These are phyloP conservation scores for Vigna unguiculata DNA, from an alignment of 306 rosid species.

Conservation along the genomic window DNA sequence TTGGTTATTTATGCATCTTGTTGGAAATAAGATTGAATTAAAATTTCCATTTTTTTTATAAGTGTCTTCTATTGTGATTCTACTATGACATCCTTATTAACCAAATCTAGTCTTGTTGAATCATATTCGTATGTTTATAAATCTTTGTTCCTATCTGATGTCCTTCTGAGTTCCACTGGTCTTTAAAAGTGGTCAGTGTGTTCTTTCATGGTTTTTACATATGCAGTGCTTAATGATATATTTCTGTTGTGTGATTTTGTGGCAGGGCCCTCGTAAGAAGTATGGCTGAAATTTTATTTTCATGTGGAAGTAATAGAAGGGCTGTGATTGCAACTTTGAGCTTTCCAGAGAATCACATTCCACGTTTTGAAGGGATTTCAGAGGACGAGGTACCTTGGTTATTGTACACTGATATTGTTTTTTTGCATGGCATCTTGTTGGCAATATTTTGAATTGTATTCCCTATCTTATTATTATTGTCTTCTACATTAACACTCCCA, in stretches of 20 bases:
- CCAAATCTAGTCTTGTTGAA: slow-evolving; percentile 39
- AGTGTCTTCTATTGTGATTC: slow-evolving; percentile 25
- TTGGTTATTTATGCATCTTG: slow-evolving; percentile 36
- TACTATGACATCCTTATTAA: slow-evolving; percentile 23
- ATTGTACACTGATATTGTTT: slow-evolving; percentile 29
- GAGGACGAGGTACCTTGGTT: slow-evolving; percentile 68
- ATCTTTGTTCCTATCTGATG: not conserved
- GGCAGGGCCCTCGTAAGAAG: slow-evolving; percentile 87
- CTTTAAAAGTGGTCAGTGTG: slow-evolving; percentile 34
- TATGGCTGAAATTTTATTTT: slow-evolving; percentile 88
- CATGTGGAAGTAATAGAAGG: slow-evolving; percentile 75
- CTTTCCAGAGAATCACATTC: slow-evolving; percentile 54
- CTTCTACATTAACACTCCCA: slow-evolving; percentile 4
- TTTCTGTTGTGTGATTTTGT: slow-evolving; percentile 39
- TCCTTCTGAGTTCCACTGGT: slow-evolving; percentile 6
- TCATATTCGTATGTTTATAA: not conserved
- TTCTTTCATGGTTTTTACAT: slow-evolving; percentile 37
- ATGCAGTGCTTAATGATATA: slow-evolving; percentile 35
- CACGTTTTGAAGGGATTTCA: slow-evolving; percentile 55
- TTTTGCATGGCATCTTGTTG: slow-evolving; percentile 31
- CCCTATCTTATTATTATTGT: slow-evolving; percentile 34
- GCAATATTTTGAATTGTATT: slow-evolving; percentile 41
- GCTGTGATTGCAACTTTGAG: slow-evolving; percentile 82
- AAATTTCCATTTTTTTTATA: slow-evolving; percentile 34
- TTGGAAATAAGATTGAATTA: slow-evolving; percentile 37